Conservation (phyloP, 176 grass and related monocot genomes). For the Zoysia pacifica region DNA sequence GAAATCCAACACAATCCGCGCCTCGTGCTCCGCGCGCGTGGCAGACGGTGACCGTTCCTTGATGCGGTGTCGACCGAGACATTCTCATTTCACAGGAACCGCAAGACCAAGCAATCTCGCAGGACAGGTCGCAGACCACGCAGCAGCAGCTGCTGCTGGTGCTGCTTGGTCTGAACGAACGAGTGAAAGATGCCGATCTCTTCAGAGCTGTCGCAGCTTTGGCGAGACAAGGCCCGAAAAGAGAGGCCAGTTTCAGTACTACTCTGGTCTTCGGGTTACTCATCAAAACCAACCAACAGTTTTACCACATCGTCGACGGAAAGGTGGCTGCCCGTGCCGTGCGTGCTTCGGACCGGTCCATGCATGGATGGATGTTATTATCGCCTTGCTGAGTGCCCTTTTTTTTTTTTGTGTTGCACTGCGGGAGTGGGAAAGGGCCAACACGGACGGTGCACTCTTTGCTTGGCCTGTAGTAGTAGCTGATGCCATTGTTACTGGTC, state of each 20-base stretch:
- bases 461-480: neutral
- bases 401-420: neutral
- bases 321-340: conserved; percentile 3
- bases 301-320: neutral
- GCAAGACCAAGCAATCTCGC: neutral
- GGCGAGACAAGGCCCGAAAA: neutral
- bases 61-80: neutral
- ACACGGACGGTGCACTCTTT: neutral
- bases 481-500: neutral
- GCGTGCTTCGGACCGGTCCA: neutral
- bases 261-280: neutral
- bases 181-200: conserved; percentile 39
- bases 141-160: neutral
- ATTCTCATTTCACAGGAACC: neutral
- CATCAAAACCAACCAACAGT: neutral
- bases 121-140: too few relatives aligned
- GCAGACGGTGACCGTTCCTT: conserved; percentile 41
- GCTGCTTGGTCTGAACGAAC: too few relatives aligned
- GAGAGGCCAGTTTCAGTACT: neutral
- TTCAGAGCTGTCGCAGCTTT: conserved; percentile 37
- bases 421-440: neutral
- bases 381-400: neutral
- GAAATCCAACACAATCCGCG: neutral
- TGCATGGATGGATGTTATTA: neutral
- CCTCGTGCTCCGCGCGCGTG: neutral